These are phyloP conservation scores for Penicillium antarcticum DNA, from an alignment of 495 filamentous ascomycete genomes.

Conservation along the genomic window DNA sequence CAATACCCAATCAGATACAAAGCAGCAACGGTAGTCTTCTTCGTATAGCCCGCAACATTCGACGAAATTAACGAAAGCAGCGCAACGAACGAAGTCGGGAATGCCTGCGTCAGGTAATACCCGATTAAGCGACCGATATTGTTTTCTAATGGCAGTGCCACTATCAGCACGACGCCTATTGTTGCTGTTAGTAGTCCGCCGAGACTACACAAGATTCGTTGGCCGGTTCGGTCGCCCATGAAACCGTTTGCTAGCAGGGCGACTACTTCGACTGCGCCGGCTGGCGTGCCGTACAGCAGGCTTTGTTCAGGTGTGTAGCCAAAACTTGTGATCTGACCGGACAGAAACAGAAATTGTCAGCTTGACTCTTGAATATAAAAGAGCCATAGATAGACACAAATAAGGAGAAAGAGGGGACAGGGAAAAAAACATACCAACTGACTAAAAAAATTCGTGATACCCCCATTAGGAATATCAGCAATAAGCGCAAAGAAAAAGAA, in stretches of 20 bases:
- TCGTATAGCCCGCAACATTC: conserved; percentile 71
- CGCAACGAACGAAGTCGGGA: conserved; percentile 47
- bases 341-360: not conserved
- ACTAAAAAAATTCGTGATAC: conserved; percentile 70
- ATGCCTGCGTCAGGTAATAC: conserved; percentile 61
- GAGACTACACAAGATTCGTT: conserved; percentile 50
- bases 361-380: too few relatives aligned
- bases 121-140: conserved; percentile 57
- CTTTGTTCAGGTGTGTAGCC: conserved; percentile 55
- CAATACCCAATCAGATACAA: conserved; percentile 66
- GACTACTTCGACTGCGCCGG: conserved; percentile 64
- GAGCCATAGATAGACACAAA: too few relatives aligned
- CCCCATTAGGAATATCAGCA: conserved; percentile 64
- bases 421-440: conserved; percentile 40
- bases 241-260: conserved; percentile 56
- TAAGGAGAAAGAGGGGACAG: too few relatives aligned
- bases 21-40: conserved; percentile 70
- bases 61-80: conserved; percentile 54
- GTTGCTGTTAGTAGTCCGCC: conserved; percentile 36
- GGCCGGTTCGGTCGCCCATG: conserved; percentile 54
- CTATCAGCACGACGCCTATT: conserved; percentile 61
- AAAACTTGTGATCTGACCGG: conserved; percentile 34
- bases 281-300: conserved; percentile 63
- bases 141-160: conserved; percentile 58
- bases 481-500: conserved; percentile 62